A percentile compares a stretch with the other conserved stretches of the same genome.
Conservation (phyloP, 495 filamentous ascomycete species). For the Aspergillus sparsus region DNA sequence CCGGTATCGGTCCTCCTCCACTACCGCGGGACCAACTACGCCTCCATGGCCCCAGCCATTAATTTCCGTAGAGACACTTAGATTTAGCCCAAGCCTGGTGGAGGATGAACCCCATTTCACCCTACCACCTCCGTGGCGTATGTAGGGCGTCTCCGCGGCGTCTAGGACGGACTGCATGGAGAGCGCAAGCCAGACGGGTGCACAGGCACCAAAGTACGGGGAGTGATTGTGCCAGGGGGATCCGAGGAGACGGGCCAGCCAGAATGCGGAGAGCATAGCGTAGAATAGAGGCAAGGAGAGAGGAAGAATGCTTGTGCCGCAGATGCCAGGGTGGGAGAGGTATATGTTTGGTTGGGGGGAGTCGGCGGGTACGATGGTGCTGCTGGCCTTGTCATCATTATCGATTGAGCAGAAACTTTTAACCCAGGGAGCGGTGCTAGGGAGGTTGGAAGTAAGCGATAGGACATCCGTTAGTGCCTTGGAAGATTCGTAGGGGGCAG, state of each 20-base stretch:
- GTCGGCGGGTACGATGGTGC: background rate
- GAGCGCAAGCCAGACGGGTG: slow-evolving; percentile 78
- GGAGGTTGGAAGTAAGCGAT: slow-evolving; percentile 69
- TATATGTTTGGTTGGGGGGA: slow-evolving; percentile 60
- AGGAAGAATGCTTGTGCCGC: slow-evolving; percentile 75
- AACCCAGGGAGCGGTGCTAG: slow-evolving; percentile 59
- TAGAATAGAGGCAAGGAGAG: slow-evolving; percentile 64
- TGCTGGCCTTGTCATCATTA: slow-evolving; percentile 3
- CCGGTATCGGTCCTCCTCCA: slow-evolving; percentile 47
- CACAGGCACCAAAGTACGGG: slow-evolving; percentile 73
- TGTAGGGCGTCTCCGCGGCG: slow-evolving; percentile 52
- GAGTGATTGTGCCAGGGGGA: slow-evolving; percentile 82
- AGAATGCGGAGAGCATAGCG: slow-evolving; percentile 65
- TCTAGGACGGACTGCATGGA: slow-evolving; percentile 66
- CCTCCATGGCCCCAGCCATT: slow-evolving; percentile 86
- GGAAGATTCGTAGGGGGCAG: slow-evolving; percentile 73
- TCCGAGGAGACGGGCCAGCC: slow-evolving; percentile 72
- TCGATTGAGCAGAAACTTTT: slow-evolving; percentile 49
- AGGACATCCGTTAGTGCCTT: slow-evolving; percentile 87
- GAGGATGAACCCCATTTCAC: slow-evolving; percentile 84
- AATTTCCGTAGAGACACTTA: slow-evolving; percentile 71
- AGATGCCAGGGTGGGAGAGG: slow-evolving; percentile 84
- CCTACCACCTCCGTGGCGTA: slow-evolving; percentile 49
- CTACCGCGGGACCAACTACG: slow-evolving; percentile 51
- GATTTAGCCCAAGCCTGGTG: slow-evolving; percentile 55